Percentiles rank a stretch among this genome's conserved stretches.
These are phyloP conservation scores for Suhomyces guaymorum DNA, from an alignment of 1,139 yeast genomes.

Conservation along the genomic window DNA sequence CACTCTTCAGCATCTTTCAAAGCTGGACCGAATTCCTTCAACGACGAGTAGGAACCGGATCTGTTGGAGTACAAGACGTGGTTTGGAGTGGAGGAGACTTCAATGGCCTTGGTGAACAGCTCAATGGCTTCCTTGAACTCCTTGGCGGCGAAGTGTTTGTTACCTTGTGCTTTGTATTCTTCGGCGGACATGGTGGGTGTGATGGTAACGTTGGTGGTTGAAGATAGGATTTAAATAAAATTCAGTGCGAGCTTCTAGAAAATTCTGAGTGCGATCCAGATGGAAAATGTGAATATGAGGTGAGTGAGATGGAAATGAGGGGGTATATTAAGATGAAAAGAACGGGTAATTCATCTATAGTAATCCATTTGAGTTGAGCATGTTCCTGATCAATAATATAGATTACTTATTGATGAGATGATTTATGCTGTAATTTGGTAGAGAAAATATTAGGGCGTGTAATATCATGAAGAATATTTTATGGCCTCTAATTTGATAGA, in stretches of 20 bases:
- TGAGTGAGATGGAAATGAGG: too few species aligned
- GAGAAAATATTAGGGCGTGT: too few species aligned
- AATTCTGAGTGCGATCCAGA: constrained; percentile 5
- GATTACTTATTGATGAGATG: too few species aligned
- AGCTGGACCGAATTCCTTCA: constrained; percentile 72
- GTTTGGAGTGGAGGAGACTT: constrained; percentile 75
- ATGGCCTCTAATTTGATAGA: too few species aligned
- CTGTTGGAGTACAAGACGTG: constrained; percentile 92
- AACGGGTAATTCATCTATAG: too few species aligned
- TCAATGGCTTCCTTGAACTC: constrained; percentile 81
- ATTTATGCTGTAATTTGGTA: too few species aligned
- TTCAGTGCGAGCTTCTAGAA: constrained; percentile 8
- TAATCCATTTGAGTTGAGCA: too few species aligned
- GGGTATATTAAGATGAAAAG: too few species aligned
- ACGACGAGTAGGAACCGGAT: constrained; percentile 88
- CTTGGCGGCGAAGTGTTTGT: constrained; percentile 87
- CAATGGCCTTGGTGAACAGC: constrained; percentile 82
- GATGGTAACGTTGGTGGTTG: constrained; percentile 3
- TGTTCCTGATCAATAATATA: too few species aligned
- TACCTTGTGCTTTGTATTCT: constrained; percentile 80
- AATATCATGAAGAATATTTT: too few species aligned
- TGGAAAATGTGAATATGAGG: not conserved
- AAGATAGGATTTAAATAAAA: constrained; percentile 3
- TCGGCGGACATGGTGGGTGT: constrained; percentile 51
- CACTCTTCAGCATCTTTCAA: constrained; percentile 82